These are phyloP conservation scores for Zymoseptoria ardabiliae DNA, from an alignment of 2,329 filamentous ascomycete species.

Conservation along the genomic window DNA sequence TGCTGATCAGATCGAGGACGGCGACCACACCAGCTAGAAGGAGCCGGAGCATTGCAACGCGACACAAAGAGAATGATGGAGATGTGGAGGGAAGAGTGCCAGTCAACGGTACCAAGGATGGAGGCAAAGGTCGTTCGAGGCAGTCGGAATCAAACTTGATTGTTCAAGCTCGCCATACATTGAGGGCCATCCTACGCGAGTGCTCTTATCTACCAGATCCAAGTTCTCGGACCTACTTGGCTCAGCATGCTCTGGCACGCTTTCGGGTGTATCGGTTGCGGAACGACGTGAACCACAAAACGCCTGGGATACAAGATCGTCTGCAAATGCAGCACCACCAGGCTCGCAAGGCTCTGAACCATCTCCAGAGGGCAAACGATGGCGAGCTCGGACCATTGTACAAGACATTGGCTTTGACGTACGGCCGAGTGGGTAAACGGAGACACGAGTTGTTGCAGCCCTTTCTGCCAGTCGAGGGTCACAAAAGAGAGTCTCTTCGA, in stretches of 20 bases:
- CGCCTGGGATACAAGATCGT: conserved; percentile 4
- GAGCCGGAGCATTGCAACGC: not conserved
- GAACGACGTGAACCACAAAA: conserved; percentile 1
- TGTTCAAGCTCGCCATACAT: conserved; percentile 36
- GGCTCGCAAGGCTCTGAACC: conserved; percentile 38
- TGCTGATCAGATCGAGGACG: not conserved
- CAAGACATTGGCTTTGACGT: conserved; percentile 48
- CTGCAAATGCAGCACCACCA: conserved; percentile 20
- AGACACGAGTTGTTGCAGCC: conserved; percentile 41
- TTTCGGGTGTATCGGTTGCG: conserved; percentile 35
- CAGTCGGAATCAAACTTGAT: not conserved
- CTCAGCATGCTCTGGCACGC: conserved; percentile 40
- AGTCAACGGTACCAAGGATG: not conserved
- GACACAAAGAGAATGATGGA: not conserved
- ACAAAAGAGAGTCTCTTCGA: not conserved
- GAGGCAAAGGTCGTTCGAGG: not conserved
- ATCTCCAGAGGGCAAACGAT: conserved; percentile 47
- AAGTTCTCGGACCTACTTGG: conserved; percentile 44
- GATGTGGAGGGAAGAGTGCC: not conserved
- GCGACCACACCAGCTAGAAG: not conserved
- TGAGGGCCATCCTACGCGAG: conserved; percentile 52
- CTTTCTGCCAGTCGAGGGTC: conserved; percentile 8
- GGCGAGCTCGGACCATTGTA: conserved; percentile 46
- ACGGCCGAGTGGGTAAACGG: conserved; percentile 50
- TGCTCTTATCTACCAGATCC: conserved; percentile 55